Evolutionary conservation across 148 eudicot species (phyloP).

Genomic region (Rhododendron henanense): DNA sequence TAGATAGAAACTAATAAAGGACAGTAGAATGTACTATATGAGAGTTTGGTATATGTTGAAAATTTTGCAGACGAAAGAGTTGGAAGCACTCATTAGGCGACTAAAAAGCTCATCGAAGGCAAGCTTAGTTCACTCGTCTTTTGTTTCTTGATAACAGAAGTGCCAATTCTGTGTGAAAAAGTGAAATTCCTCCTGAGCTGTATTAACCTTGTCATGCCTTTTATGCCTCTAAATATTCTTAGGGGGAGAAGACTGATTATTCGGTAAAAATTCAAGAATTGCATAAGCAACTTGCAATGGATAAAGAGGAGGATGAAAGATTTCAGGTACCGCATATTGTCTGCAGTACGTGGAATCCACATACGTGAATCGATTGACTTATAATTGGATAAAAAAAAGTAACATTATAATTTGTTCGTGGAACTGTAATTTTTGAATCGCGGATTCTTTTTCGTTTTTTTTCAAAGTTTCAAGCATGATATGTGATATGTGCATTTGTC

Average conservation of each 20-base stretch:
- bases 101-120: conserved; percentile 79
- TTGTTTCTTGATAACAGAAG: background rate
- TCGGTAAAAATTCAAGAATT: conserved; percentile 88
- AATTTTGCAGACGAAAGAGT: conserved; percentile 64
- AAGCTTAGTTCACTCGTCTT: conserved; percentile 21
- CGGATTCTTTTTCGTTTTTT: background rate
- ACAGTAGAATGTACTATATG: background rate
- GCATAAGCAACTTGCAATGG: conserved; percentile 91
- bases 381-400: background rate
- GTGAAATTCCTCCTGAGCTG: background rate
- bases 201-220: conserved; percentile 8
- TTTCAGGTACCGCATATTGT: conserved; percentile 51
- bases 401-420: background rate
- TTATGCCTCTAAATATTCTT: conserved; percentile 6
- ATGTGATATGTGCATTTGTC: background rate
- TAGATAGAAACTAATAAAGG: background rate
- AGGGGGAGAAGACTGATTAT: conserved; percentile 93
- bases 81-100: conserved; percentile 85
- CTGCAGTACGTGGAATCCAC: background rate
- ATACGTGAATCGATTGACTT: background rate
- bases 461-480: background rate
- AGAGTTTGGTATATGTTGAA: background rate
- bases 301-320: conserved; percentile 88
- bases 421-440: background rate
- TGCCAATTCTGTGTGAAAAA: background rate